Conservation (phyloP, 164 flowering plant genomes). For the Berberis vulgaris region DNA sequence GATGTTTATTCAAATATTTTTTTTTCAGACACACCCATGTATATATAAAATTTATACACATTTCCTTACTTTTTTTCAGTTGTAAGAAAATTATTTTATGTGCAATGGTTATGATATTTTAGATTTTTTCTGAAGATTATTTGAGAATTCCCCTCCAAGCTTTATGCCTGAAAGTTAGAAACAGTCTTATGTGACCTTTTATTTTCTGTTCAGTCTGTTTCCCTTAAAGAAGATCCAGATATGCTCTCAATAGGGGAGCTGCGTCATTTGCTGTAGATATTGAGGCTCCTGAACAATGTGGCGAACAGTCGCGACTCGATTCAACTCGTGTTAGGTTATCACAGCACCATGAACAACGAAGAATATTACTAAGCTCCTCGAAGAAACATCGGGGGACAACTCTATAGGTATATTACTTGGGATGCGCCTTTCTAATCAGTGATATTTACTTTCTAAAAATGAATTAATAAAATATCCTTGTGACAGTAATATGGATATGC, state of each 20-base stretch:
- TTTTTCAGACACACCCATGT: no score
- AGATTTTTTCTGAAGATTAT: no score
- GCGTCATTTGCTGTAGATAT: constrained; percentile 72
- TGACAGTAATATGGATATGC: neutral
- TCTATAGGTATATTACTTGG: constrained; percentile 6
- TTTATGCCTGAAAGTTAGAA: no score
- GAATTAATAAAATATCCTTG: neutral
- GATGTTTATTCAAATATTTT: no score
- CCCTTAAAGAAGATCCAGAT: constrained; percentile 41
- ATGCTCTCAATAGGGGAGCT: constrained; percentile 79
- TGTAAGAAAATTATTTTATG: no score
- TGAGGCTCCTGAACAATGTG: constrained; percentile 29
- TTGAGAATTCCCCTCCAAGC: no score
- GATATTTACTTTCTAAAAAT: neutral
- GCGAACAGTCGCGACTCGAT: constrained; percentile 11
- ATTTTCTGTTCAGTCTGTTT: constrained; percentile 1
- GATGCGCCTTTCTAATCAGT: neutral
- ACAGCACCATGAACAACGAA: constrained; percentile 40
- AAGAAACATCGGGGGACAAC: constrained; percentile 28
- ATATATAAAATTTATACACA: no score
- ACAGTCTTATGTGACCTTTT: neutral
- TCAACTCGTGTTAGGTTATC: constrained; percentile 27
- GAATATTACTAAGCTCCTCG: constrained; percentile 21
- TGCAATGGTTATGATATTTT: no score
- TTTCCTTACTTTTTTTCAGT: no score